phyloP scores from a whole-genome alignment of 257 asterid genomes.

The Solanum pinnatisectum region DNA sequence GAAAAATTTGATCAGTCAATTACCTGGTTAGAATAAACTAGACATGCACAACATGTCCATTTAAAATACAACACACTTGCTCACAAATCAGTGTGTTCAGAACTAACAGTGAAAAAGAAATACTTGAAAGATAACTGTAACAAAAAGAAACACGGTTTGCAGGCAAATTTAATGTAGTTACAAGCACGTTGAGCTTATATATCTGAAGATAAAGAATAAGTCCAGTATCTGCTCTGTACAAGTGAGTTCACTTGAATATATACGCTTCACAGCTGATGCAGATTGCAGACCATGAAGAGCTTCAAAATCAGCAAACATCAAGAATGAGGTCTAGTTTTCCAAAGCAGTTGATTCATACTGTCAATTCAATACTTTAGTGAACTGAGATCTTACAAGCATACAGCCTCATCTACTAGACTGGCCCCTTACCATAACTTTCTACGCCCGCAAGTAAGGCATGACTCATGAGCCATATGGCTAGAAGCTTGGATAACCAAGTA shows the following conservation, averaged over 20 bases:
- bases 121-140: neutral
- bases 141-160: neutral
- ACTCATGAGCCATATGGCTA: neutral
- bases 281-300: neutral
- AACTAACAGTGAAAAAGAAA: neutral
- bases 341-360: neutral
- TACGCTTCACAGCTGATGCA: neutral
- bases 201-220: neutral
- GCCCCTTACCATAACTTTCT: neutral
- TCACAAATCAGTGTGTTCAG: neutral
- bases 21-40: neutral
- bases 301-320: neutral
- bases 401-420: neutral
- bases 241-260: neutral
- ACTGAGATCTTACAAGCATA: neutral
- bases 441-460: neutral
- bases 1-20: neutral
- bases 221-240: neutral
- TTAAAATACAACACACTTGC: neutral
- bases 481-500: neutral
- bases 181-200: neutral
- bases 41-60: neutral
- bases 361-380: neutral
- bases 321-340: neutral
- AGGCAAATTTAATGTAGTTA: neutral